Base-by-base conservation (phyloP, 768 basidiomycete genomes). In the Boletus rex-veris region DNA sequence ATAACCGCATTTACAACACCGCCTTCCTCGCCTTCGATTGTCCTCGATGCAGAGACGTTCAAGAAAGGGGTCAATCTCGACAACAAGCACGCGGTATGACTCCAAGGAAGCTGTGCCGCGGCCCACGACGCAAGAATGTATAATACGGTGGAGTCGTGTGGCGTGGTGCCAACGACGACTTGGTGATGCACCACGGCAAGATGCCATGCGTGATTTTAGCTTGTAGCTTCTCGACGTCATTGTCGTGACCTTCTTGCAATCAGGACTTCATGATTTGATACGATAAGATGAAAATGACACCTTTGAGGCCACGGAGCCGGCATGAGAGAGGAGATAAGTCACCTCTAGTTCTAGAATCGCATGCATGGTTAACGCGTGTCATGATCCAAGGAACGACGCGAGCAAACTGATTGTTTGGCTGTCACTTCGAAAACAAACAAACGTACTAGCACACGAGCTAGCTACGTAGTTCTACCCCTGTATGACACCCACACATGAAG, bases 1-100 rank as follows among this genome's bases (percentile, higher is more conserved):
- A 30, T 67, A 33, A 69, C 67, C 11, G 68, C 65, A 12, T 65
- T 65, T 36, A 67, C 68, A 24, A 71, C 69, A 51, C 67, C 61
- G 50, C 59, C 67, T 48, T 64, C 66, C 24, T 65, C 65, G 15
- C 65, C 65, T 57, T 65, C 64, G 7, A 52, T 46, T 6, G 50
- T 38, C 36, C 37, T 53, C 47, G 50, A 44, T 45, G 52, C 24
- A 21, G 54, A 57, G 54, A 44, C 45, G 10, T 38, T 52, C 19
- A 42, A 57, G 56, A 58, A 45, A 43, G 60, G 50, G 46, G 53
- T 37, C 18, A 19, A 31, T 15, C 37, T 49, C 42, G 59, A 57
- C 45, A 40, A 37, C 47, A 56, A 53, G 47, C 52, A 55, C 21
- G 62, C 24, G 39, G 58, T 30, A 55, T 54, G 24, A 67, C 43